These are phyloP conservation scores for Gypsophila paniculata DNA, from an alignment of 179 eudicot genomes.

Conservation along the genomic window DNA sequence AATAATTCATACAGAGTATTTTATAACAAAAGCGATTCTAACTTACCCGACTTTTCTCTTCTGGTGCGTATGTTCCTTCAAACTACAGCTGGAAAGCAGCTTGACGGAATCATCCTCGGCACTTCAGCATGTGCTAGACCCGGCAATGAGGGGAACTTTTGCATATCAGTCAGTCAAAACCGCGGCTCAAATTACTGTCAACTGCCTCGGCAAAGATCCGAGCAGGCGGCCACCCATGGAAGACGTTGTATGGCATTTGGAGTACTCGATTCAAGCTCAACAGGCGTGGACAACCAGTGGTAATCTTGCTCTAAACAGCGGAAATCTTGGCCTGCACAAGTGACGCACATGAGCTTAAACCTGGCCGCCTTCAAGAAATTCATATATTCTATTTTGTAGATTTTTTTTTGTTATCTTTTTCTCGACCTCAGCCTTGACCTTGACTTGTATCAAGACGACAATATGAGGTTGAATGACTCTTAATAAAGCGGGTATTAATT, in stretches of 20 bases:
- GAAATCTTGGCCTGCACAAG: constrained; percentile 52
- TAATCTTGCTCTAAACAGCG: constrained; percentile 51
- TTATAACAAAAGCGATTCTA: no score
- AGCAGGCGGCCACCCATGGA: constrained; percentile 70
- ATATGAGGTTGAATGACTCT: no score
- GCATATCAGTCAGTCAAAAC: constrained; percentile 78
- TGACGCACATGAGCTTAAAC: constrained; percentile 16
- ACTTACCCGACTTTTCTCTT: neutral
- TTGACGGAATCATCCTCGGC: constrained; percentile 63
- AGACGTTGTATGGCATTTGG: constrained; percentile 90
- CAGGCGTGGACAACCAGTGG: constrained; percentile 79
- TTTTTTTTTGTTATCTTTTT: no score
- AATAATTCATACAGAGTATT: neutral
- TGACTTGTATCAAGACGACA: no score
- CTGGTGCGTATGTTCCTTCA: neutral
- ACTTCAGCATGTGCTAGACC: constrained; percentile 54
- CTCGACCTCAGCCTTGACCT: no score
- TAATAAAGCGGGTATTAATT: no score
- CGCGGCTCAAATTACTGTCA: constrained; percentile 54
- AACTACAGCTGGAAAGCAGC: constrained; percentile 60
- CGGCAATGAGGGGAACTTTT: constrained; percentile 62
- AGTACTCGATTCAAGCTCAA: constrained; percentile 87
- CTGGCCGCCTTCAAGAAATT: neutral
- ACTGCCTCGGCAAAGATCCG: constrained; percentile 60
- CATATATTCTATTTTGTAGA: neutral